Evolutionary conservation across 306 rosid genomes (phyloP).

Genomic region (peach (Prunus persica)): DNA sequence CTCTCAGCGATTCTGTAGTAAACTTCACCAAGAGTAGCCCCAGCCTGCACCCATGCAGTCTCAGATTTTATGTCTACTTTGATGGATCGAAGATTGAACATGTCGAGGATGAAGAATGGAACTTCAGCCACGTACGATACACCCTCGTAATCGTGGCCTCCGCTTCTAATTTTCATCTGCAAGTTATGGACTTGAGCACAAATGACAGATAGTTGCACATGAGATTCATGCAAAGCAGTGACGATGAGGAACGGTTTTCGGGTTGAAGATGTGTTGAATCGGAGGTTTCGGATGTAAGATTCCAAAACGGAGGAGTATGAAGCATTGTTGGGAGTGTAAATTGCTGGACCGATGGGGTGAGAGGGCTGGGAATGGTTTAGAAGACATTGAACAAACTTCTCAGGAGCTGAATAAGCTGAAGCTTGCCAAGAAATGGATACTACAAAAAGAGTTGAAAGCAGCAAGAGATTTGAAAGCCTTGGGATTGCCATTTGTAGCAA

Average conservation of each 20-base stretch:
- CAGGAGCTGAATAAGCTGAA: conserved; percentile 18
- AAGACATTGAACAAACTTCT: conserved; percentile 47
- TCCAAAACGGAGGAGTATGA: conserved; percentile 45
- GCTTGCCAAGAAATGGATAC: conserved; percentile 11
- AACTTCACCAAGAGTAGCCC: conserved; percentile 46
- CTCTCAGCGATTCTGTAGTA: conserved; percentile 34
- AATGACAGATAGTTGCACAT: conserved; percentile 42
- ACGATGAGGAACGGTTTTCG: conserved; percentile 54
- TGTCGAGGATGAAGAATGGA: conserved; percentile 66
- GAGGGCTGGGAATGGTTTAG: conserved; percentile 37
- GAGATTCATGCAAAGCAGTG: conserved; percentile 59
- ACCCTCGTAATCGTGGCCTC: conserved; percentile 74
- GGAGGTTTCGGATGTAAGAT: conserved; percentile 51
- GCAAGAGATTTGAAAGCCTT: neutral
- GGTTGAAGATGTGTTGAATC: conserved; percentile 56
- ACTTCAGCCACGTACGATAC: conserved; percentile 45
- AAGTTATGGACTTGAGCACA: conserved; percentile 50
- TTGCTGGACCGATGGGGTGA: conserved; percentile 48
- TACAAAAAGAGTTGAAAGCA: conserved; percentile 4
- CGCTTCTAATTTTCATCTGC: conserved; percentile 67
- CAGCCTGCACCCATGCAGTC: conserved; percentile 61
- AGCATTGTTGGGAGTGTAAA: conserved; percentile 44
- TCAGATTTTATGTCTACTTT: conserved; percentile 38
- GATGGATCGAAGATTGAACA: conserved; percentile 54
- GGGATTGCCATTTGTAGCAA: neutral